Evolutionary conservation across 2,329 filamentous ascomycete species (phyloP), one percentile per base, ranked within the genome.

Genomic region (Fusarium sp.): DNA sequence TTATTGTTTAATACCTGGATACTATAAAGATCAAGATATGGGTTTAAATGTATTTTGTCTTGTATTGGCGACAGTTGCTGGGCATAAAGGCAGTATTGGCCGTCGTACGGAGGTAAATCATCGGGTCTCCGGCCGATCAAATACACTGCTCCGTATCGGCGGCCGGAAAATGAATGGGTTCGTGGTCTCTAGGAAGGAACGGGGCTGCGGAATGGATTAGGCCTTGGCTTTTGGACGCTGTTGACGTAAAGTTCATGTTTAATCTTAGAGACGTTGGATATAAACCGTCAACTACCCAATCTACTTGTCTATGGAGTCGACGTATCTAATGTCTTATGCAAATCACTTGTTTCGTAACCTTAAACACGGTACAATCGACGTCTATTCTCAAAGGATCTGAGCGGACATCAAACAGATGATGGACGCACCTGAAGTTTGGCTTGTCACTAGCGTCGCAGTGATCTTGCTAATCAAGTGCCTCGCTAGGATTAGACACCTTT

Each of bases 401-500:
- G 46, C 46, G 32, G 53, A 24, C 61, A 50, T 34, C 25, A 38
- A 60, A 60, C 29, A 45, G 34, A 34, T 47, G 40, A 57, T 32
- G 56, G 44, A 16, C 20, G 34, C 20, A 27, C 45, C 59, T 44
- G 32, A 44, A 53, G 52, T 53, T 63, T 42, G 20, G 55, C 34
- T 38, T 60, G 57, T 58, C 51, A 25, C 44, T 68, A 63, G 63
- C 42, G 60, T 55, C 38, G 24, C 34, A 70, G 24, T 63, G 67
- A 71, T 53, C 52, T 63, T 68, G 68, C 63, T 25, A 68, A 57
- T 40, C 50, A 71, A 56, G 63, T 70, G 53, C 58, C 68, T 34
- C 44, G 42, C 67, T 71, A 51, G 67, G 67, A 59, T 68, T 71
- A 68, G 67, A 54, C 34, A 66, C 50, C 52, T 40, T 62, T 55